These are phyloP conservation scores for Flaveria brownii DNA, from an alignment of 129 eudicot genomes.

Conservation along the genomic window DNA sequence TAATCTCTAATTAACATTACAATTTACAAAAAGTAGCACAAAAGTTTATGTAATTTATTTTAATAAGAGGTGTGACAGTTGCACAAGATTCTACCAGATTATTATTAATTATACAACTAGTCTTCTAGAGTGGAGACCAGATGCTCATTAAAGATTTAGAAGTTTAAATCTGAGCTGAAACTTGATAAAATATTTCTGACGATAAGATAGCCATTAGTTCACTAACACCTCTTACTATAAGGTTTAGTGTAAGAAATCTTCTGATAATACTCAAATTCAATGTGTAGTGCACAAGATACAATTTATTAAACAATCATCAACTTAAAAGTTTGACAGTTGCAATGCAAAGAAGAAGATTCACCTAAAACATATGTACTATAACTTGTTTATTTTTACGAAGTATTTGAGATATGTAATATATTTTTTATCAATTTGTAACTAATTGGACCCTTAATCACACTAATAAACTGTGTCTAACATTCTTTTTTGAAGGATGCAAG, in stretches of 20 bases:
- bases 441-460: not conserved
- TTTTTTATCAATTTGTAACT: not conserved
- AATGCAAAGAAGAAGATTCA: not conserved
- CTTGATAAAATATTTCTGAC: not conserved
- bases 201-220: not conserved
- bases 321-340: not conserved
- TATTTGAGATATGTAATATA: not conserved
- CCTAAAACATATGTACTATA: not conserved
- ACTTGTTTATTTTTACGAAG: not conserved
- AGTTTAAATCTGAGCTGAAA: not conserved
- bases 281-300: not conserved
- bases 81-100: not conserved
- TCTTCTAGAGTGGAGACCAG: not conserved
- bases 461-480: not conserved
- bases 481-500: not conserved
- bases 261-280: not conserved
- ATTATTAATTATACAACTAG: not conserved
- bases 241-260: not conserved
- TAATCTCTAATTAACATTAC: slow-evolving; percentile 2
- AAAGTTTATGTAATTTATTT: not conserved
- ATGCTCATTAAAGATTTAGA: not conserved
- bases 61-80: not conserved
- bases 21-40: not conserved
- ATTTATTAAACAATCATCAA: slow-evolving; percentile 11
- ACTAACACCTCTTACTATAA: slow-evolving; percentile 2